phyloP scores from a whole-genome alignment of 2,329 filamentous ascomycete species.

The Talaromyces sp. region DNA sequence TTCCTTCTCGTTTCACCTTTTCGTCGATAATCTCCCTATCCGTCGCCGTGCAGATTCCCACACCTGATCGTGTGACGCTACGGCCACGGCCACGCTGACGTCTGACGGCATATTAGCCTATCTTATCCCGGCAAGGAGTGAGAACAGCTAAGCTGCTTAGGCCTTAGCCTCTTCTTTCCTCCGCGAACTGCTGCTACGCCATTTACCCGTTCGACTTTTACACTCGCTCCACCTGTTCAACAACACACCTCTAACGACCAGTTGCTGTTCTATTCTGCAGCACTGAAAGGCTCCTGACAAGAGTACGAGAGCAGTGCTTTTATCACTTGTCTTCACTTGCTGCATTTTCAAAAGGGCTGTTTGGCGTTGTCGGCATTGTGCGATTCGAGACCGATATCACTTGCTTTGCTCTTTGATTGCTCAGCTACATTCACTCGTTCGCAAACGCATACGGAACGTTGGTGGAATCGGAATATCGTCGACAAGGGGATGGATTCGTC shows the following conservation, averaged over 20 bases:
- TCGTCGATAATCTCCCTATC: not conserved
- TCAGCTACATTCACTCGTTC: not conserved
- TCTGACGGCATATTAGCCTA: not conserved
- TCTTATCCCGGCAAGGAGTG: not conserved
- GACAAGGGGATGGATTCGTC: constrained; percentile 14
- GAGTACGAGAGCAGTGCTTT: not conserved
- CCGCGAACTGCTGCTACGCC: constrained; percentile 11
- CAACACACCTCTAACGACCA: not conserved
- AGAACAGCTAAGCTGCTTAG: constrained; percentile 6
- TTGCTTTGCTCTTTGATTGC: constrained; percentile 1
- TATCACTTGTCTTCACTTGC: not conserved
- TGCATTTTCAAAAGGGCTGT: not conserved
- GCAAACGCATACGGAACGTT: not conserved
- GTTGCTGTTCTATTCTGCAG: not conserved
- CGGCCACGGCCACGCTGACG: constrained; percentile 4
- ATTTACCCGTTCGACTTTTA: not conserved
- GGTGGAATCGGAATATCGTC: not conserved
- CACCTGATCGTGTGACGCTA: constrained; percentile 3
- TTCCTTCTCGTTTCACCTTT: constrained; percentile 2
- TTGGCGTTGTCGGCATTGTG: not conserved
- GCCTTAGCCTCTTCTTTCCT: not conserved
- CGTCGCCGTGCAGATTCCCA: constrained; percentile 6
- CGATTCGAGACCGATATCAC: not conserved
- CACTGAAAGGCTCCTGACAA: not conserved
- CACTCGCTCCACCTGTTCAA: constrained; percentile 1